Evolutionary conservation across 1,139 yeast species (phyloP).

Genomic region (Kluyveromyces sp.): DNA sequence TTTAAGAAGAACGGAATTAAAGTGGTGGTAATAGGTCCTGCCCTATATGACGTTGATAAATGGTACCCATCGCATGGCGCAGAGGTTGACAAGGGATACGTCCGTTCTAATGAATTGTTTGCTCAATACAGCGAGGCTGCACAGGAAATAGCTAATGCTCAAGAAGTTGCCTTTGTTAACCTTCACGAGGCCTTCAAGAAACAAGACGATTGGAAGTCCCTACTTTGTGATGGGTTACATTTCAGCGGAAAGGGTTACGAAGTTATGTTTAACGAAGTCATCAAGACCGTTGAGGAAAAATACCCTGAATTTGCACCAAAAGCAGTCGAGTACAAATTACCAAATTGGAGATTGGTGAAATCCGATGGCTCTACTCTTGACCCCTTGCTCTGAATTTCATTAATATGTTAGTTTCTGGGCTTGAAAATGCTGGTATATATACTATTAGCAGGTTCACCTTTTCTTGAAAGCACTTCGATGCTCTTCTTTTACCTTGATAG

Average conservation of each 20-base stretch:
- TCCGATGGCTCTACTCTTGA: slow-evolving; percentile 20
- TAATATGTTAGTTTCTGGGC: too few relatives aligned
- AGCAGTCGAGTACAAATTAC: slow-evolving; percentile 31
- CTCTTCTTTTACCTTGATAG: too few relatives aligned
- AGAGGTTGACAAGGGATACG: slow-evolving; percentile 31
- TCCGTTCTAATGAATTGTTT: slow-evolving; percentile 37
- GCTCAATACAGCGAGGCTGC: slow-evolving; percentile 45
- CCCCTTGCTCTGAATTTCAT: background rate
- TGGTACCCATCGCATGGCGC: slow-evolving; percentile 31
- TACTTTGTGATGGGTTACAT: slow-evolving; percentile 60
- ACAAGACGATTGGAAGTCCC: slow-evolving; percentile 20
- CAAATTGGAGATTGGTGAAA: slow-evolving; percentile 34
- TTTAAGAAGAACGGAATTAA: slow-evolving; percentile 38
- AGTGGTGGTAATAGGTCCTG: slow-evolving; percentile 56
- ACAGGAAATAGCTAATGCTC: slow-evolving; percentile 37
- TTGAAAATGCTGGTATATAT: too few relatives aligned
- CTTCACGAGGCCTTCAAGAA: slow-evolving; percentile 40
- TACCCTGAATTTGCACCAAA: slow-evolving; percentile 45
- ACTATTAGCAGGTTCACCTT: too few relatives aligned
- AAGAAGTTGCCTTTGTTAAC: slow-evolving; percentile 45
- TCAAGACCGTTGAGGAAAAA: slow-evolving; percentile 31
- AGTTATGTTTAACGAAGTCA: slow-evolving; percentile 40
- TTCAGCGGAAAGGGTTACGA: slow-evolving; percentile 54
- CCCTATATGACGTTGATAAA: slow-evolving; percentile 41
- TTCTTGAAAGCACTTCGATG: too few relatives aligned